These are phyloP conservation scores for Calcarisporium arbuscula DNA, from an alignment of 2,329 filamentous ascomycete genomes.

Conservation along the genomic window DNA sequence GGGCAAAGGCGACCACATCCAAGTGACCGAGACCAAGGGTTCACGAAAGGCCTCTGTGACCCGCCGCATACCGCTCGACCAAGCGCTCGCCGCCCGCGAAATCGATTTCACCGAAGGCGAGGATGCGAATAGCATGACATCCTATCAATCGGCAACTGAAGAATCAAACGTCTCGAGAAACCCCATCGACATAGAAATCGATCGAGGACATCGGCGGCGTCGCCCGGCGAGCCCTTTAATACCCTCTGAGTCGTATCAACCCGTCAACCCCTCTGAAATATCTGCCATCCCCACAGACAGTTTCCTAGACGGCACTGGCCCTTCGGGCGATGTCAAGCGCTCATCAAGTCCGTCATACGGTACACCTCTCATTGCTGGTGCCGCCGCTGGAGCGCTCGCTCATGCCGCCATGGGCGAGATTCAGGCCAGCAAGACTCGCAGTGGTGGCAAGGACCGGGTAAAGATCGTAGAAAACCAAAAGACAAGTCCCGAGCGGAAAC, in stretches of 20 bases:
- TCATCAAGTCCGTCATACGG: conserved; percentile 36
- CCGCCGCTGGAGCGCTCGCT: conserved; percentile 25
- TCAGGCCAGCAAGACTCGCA: conserved; percentile 38
- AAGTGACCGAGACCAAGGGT: conserved; percentile 76
- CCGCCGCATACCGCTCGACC: conserved; percentile 47
- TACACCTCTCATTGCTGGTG: conserved; percentile 31
- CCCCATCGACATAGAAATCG: conserved; percentile 85
- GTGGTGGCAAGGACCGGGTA: conserved; percentile 35
- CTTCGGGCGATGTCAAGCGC: conserved; percentile 31
- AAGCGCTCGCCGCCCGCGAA: conserved; percentile 32
- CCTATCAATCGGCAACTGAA: conserved; percentile 71
- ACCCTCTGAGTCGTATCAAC: conserved; percentile 56
- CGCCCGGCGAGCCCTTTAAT: conserved; percentile 63
- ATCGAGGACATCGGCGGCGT: conserved; percentile 52
- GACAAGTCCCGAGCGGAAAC: conserved; percentile 45
- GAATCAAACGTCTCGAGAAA: conserved; percentile 71
- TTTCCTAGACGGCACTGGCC: conserved; percentile 53
- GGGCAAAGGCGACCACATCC: conserved; percentile 66
- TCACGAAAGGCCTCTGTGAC: conserved; percentile 58
- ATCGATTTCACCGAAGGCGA: conserved; percentile 42
- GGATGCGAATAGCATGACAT: conserved; percentile 62
- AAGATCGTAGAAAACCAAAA: conserved; percentile 34
- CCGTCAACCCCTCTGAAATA: conserved; percentile 71
- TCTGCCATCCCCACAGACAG: conserved; percentile 65
- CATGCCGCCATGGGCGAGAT: conserved; percentile 35